Conservation (phyloP, 805 yeast genomes). For the Pichia ethanolica region DNA sequence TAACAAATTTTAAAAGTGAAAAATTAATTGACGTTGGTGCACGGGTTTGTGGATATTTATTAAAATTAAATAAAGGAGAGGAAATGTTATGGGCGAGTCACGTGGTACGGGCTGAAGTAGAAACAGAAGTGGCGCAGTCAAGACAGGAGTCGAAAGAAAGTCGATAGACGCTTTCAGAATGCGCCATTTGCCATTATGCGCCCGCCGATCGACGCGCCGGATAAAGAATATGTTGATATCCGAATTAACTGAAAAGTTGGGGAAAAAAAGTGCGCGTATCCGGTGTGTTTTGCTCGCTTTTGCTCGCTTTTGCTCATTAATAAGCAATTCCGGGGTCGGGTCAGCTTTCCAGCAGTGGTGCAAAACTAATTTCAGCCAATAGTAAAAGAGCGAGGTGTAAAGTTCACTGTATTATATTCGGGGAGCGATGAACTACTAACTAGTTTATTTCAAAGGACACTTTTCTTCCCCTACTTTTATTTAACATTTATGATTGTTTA, state of each 20-base stretch:
- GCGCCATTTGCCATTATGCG: too few species aligned
- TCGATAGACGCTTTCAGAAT: too few species aligned
- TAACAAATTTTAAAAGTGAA: not conserved
- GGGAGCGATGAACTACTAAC: not conserved
- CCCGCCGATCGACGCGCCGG: too few species aligned
- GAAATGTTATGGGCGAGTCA: not conserved
- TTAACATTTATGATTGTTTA: too few species aligned
- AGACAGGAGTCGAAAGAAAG: too few species aligned
- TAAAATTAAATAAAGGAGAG: not conserved
- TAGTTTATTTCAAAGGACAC: too few species aligned
- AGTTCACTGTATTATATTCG: not conserved
- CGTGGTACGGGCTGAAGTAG: not conserved
- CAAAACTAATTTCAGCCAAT: not conserved
- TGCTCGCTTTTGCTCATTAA: not conserved
- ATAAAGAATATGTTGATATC: too few species aligned
- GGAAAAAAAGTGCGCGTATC: too few species aligned
- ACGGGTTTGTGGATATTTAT: not conserved
- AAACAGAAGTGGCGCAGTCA: not conserved
- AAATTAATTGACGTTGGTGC: not conserved
- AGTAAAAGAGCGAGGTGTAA: not conserved
- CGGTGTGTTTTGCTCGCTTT: not conserved
- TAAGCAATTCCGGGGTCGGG: conserved; percentile 1
- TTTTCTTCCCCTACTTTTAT: too few species aligned
- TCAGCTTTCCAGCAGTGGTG: not conserved
- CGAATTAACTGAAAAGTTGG: too few species aligned